phyloP scores from a whole-genome alignment of 352 stramenopile genomes.

The Thalassiosira exigua region DNA sequence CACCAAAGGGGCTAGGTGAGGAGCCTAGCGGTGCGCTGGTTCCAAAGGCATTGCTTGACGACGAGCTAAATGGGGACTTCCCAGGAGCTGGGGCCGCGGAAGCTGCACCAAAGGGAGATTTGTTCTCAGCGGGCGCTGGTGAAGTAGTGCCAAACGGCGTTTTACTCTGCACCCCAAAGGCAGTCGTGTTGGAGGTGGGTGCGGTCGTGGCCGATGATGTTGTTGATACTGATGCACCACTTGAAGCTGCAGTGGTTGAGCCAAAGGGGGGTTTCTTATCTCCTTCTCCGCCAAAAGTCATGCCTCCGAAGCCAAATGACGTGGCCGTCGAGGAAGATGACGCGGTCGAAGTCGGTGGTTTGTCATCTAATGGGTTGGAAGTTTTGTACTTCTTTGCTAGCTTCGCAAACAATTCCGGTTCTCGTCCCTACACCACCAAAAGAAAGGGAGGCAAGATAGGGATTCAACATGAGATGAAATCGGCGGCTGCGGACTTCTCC shows the following conservation, averaged over 20 bases:
- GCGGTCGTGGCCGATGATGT: conserved; percentile 4
- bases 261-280: conserved; percentile 24
- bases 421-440: too few relatives aligned
- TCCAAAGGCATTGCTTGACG: conserved; percentile 26
- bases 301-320: conserved; percentile 35
- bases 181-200: conserved; percentile 1
- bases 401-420: too few relatives aligned
- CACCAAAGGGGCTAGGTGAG: conserved; percentile 26
- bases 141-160: conserved; percentile 21
- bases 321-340: too few relatives aligned
- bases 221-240: conserved; percentile 13
- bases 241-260: too few relatives aligned
- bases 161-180: conserved; percentile 18
- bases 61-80: conserved; percentile 14
- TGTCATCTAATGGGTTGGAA: too few relatives aligned
- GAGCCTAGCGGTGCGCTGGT: neutral
- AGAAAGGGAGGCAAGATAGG: too few relatives aligned
- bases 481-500: too few relatives aligned
- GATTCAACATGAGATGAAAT: too few relatives aligned
- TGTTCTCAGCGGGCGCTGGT: neutral
- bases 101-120: conserved; percentile 34
- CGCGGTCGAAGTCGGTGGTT: too few relatives aligned
- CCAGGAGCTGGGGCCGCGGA: conserved; percentile 8
- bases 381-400: too few relatives aligned
- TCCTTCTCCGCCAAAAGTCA: conserved; percentile 15